Conservation (phyloP, 352 stramenopile genomes). For the Phytophthora nicotianae region DNA sequence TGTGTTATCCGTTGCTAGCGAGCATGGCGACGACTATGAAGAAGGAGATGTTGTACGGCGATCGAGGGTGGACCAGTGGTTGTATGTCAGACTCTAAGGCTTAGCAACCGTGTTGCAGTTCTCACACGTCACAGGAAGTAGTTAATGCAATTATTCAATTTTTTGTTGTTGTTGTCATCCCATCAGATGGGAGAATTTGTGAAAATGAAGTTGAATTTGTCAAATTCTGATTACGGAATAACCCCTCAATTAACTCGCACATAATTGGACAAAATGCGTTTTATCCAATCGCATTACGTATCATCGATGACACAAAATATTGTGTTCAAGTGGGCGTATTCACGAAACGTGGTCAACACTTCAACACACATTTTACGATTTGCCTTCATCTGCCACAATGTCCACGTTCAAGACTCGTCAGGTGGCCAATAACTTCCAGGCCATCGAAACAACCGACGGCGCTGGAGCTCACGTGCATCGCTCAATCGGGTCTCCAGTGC, state of each 20-base stretch:
- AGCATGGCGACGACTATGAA: background rate
- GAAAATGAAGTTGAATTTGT: too few species aligned
- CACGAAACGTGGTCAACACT: conserved; percentile 6
- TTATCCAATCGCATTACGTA: conserved; percentile 6
- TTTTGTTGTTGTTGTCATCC: background rate
- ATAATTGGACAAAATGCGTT: background rate
- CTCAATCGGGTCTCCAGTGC: conserved; percentile 45
- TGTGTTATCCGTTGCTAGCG: conserved; percentile 8
- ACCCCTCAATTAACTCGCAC: background rate
- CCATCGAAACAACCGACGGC: conserved; percentile 46
- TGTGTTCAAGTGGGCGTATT: conserved; percentile 9
- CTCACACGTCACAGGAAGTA: conserved; percentile 14
- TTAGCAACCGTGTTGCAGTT: conserved; percentile 2
- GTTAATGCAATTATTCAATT: background rate
- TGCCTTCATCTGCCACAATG: conserved; percentile 7
- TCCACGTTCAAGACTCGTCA: conserved; percentile 31
- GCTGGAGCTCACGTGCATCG: conserved; percentile 49
- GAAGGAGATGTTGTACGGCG: conserved; percentile 5
- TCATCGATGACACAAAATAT: conserved; percentile 10
- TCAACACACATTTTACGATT: conserved; percentile 11
- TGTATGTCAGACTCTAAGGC: conserved; percentile 34
- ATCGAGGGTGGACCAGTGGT: conserved; percentile 21
- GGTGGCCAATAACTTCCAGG: conserved; percentile 50
- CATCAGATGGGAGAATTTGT: too few species aligned
- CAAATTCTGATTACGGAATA: background rate